Conservation (phyloP, 2,329 filamentous ascomycete genomes). For the Allantophomopsis lycopodina region DNA sequence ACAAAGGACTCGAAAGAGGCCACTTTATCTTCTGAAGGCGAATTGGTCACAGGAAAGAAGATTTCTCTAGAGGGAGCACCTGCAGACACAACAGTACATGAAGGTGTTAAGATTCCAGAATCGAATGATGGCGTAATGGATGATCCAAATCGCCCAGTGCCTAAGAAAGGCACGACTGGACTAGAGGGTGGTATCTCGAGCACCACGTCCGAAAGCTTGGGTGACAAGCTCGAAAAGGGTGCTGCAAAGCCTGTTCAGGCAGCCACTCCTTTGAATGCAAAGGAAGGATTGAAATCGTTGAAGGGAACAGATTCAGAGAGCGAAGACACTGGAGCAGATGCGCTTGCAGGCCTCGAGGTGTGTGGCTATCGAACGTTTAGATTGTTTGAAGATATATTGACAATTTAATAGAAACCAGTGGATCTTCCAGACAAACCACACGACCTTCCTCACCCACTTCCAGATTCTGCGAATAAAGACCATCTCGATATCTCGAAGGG, state of each 20-base stretch:
- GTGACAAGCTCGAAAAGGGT: too few relatives aligned
- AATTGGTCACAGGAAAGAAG: constrained; percentile 14
- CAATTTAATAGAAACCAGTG: constrained; percentile 51
- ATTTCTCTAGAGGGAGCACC: constrained; percentile 33
- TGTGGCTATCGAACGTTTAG: constrained; percentile 4
- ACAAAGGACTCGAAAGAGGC: constrained; percentile 8
- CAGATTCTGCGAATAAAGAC: constrained; percentile 50
- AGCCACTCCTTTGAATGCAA: too few relatives aligned
- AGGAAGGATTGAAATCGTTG: too few relatives aligned
- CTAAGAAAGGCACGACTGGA: constrained; percentile 76
- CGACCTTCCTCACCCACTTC: constrained; percentile 58
- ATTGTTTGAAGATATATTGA: background rate
- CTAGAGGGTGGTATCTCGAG: constrained; percentile 65
- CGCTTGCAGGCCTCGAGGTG: constrained; percentile 43
- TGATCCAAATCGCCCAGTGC: constrained; percentile 60
- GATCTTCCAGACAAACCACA: constrained; percentile 70
- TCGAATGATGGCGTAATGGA: constrained; percentile 82
- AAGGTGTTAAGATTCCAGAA: constrained; percentile 47
- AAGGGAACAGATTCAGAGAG: constrained; percentile 18
- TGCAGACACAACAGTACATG: constrained; percentile 35
- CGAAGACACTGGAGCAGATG: constrained; percentile 14
- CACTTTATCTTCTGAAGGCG: constrained; percentile 17
- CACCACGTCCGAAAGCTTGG: background rate
- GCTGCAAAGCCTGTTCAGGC: too few relatives aligned
- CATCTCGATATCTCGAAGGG: constrained; percentile 39